phyloP scores from a whole-genome alignment of 352 stramenopile genomes.

The Globisporangium paddicum region DNA sequence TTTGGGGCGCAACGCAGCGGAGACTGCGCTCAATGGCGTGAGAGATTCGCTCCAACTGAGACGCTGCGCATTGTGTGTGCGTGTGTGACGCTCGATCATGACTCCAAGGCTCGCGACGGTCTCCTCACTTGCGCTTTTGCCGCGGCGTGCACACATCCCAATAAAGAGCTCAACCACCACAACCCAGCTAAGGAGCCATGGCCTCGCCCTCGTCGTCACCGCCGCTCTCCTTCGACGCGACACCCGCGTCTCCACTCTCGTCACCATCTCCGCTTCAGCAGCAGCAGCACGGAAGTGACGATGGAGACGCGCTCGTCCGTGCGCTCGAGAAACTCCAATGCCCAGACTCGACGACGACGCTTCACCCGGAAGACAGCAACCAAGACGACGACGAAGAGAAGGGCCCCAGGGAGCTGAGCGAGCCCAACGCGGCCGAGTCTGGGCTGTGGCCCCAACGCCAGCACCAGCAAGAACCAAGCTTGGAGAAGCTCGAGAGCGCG shows the following conservation, averaged over 20 bases:
- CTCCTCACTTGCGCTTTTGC: slow-evolving; percentile 1
- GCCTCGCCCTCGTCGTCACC: not conserved
- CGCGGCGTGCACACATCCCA: not conserved
- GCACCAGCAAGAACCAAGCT: not conserved
- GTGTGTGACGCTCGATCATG: too few species aligned
- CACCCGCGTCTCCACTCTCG: not conserved
- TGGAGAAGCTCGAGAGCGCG: not conserved
- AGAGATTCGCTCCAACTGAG: too few species aligned
- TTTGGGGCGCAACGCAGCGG: too few species aligned
- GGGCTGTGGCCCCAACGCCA: not conserved
- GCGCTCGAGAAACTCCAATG: not conserved
- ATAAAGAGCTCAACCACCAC: not conserved
- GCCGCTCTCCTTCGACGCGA: not conserved
- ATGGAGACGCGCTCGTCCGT: not conserved
- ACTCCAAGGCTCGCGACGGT: not conserved
- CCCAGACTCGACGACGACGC: not conserved
- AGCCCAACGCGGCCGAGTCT: not conserved
- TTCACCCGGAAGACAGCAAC: slow-evolving; percentile 5
- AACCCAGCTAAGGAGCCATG: not conserved
- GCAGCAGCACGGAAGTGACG: slow-evolving; percentile 1
- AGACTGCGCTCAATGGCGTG: too few species aligned
- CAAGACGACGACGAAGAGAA: slow-evolving; percentile 8
- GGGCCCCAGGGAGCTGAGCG: too few species aligned
- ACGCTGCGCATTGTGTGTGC: too few species aligned
- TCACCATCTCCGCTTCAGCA: not conserved